phyloP scores from a whole-genome alignment of 2,329 filamentous ascomycete species.

The Claviceps fusiformis region DNA sequence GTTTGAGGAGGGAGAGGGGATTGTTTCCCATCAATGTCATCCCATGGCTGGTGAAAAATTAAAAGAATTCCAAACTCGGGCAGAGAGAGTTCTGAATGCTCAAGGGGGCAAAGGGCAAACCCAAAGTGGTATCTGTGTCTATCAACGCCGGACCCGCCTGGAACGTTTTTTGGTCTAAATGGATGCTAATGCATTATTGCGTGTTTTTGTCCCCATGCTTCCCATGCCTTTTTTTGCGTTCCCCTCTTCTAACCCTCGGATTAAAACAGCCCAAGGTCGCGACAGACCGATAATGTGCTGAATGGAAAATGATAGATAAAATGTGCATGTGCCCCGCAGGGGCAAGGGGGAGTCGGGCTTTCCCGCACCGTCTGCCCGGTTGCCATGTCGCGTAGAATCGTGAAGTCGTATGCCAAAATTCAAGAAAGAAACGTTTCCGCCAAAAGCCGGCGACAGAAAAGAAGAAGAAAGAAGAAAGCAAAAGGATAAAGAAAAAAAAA shows the following conservation, averaged over 20 bases:
- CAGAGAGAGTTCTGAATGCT: background rate
- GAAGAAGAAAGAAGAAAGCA: background rate
- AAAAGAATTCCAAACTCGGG: background rate
- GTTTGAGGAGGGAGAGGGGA: too few species aligned
- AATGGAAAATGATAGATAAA: background rate
- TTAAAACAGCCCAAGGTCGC: background rate
- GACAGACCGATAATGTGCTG: background rate
- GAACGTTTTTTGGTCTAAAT: slow-evolving; percentile 9
- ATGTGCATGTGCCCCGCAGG: background rate
- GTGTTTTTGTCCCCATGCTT: background rate
- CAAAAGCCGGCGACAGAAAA: background rate
- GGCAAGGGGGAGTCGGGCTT: background rate
- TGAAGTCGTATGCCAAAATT: slow-evolving; percentile 5
- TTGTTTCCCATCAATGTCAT: too few species aligned
- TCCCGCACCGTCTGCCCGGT: slow-evolving; percentile 1
- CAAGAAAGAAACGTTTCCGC: background rate
- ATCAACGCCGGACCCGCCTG: slow-evolving; percentile 12
- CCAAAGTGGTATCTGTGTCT: slow-evolving; percentile 11
- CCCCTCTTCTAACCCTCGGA: background rate
- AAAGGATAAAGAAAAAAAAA: background rate
- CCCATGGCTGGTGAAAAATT: too few species aligned
- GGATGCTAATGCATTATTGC: slow-evolving; percentile 1
- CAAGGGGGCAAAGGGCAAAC: background rate
- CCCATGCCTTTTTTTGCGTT: background rate
- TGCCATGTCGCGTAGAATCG: slow-evolving; percentile 5